Evolutionary conservation across 768 basidiomycete species (phyloP), one percentile per base, ranked within the genome.

Genomic region (Suillus spraguei): DNA sequence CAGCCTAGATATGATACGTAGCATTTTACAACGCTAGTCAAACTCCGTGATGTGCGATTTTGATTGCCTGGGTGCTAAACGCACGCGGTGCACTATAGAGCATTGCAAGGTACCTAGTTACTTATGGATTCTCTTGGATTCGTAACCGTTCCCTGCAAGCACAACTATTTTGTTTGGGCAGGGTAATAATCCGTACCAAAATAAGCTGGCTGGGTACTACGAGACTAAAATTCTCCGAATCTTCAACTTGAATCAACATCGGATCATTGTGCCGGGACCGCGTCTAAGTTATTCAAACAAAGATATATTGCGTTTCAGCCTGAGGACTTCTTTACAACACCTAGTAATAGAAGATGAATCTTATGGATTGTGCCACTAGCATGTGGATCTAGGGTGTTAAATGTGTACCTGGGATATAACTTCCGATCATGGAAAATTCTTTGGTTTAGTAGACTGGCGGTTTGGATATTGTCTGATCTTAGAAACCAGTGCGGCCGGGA

Each of bases 401-500:
- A 49, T 24, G 7, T 50, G 4, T 50, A 10, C 49, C 49, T 8
- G 16, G 24, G 28, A 50, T 17, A 24, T 3, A 16, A 50, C 24
- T 28, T 9, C 49, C 6, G 24, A 49, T 22, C 22, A 47, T 5
- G 46, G 22, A 13, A 13, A n/a, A 47, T 5, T 22, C 2, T 6
- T 22, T 47, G 46, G 11, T 47, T 22, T 22, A 16, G n/a, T 22
- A 11, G 46, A 47, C 46, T 22, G 46, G 11, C 11, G 5, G 11
- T 13, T 47, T 47, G 22, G 11, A n/a, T 17, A 3, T 47, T n/a
- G n/a, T 22, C n/a, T 46, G n/a, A 46, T 46, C 46, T 47, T 47
- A 68, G n/a, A 69, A 71, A 64, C 69, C 69, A 60, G 74, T 71
- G 62, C 67, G 71, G 38, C 66, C 5, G 54, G 52, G 54, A 59